Evolutionary conservation across 1,139 yeast genomes (phyloP).

Genomic region (Lodderomyces oxycetoniae): DNA sequence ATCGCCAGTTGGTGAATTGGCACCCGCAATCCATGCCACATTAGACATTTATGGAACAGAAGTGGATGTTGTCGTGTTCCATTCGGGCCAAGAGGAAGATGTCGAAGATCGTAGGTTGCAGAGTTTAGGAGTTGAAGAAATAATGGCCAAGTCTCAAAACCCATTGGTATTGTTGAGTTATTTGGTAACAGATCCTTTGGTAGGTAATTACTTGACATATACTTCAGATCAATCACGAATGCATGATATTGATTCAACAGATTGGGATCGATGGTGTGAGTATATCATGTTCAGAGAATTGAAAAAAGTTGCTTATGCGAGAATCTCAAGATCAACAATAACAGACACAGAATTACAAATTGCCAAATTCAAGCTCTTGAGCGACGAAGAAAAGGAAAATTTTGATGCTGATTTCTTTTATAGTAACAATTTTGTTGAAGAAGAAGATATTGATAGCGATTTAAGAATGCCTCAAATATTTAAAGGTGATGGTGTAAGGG

Average conservation of each 20-base stretch:
- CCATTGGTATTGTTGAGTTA: conserved; percentile 85
- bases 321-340: conserved; percentile 87
- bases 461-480: conserved; percentile 78
- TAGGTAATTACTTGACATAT: conserved; percentile 89
- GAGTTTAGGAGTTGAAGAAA: conserved; percentile 65
- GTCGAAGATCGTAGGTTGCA: conserved; percentile 88
- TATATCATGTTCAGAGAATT: conserved; percentile 84
- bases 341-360: conserved; percentile 96
- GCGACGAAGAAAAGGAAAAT: conserved; percentile 35
- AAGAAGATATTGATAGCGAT: conserved; percentile 53
- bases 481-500: conserved; percentile 91
- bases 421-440: conserved; percentile 40
- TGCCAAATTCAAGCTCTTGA: conserved; percentile 76
- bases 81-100: conserved; percentile 97
- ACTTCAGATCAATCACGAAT: conserved; percentile 80
- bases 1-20: conserved; percentile 94
- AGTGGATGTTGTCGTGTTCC: conserved; percentile 94
- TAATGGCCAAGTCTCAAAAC: conserved; percentile 73
- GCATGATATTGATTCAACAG: conserved; percentile 89
- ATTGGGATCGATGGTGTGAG: conserved; percentile 99
- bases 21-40: conserved; percentile 97
- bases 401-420: conserved; percentile 34
- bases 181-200: conserved; percentile 77
- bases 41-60: conserved; percentile 80
- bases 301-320: conserved; percentile 87